These are phyloP conservation scores for Neckera pumila DNA, from an alignment of 225 moss, liverwort and hornwort species.

Conservation along the genomic window DNA sequence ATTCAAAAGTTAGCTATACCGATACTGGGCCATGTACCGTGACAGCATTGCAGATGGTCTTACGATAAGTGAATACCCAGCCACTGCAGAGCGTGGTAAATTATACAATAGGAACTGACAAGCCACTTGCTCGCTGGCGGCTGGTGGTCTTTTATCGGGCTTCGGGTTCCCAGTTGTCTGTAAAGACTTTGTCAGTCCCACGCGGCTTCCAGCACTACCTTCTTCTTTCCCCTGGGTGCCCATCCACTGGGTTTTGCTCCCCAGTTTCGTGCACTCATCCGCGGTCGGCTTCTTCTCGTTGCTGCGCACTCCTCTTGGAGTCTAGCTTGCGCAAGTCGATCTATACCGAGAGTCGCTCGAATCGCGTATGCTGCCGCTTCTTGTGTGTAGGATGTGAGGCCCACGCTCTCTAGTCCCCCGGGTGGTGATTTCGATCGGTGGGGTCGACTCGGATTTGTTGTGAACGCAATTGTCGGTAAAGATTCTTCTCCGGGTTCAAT, in stretches of 20 bases:
- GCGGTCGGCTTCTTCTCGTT: neutral
- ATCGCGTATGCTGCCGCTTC: neutral
- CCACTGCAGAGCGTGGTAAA: neutral
- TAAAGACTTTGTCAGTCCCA: neutral
- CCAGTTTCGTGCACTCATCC: neutral
- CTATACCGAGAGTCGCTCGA: neutral
- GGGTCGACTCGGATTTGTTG: neutral
- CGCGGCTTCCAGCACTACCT: neutral
- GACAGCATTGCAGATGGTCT: too few relatives aligned
- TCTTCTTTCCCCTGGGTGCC: too few relatives aligned
- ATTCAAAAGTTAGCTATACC: too few relatives aligned
- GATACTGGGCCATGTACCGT: too few relatives aligned
- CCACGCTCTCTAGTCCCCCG: neutral
- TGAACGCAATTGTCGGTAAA: neutral
- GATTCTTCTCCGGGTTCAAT: neutral
- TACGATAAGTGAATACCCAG: neutral
- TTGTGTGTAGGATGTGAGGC: neutral
- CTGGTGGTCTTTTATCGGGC: neutral
- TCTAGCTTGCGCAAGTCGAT: neutral
- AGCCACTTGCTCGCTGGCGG: neutral
- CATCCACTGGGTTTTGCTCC: neutral
- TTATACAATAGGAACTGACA: neutral
- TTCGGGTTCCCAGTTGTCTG: neutral
- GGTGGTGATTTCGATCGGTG: neutral
- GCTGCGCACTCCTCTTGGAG: neutral